Percentiles rank a stretch among this genome's conserved stretches.
These are phyloP conservation scores for Letharia columbiana DNA, from an alignment of 495 filamentous ascomycete species.

Conservation along the genomic window DNA sequence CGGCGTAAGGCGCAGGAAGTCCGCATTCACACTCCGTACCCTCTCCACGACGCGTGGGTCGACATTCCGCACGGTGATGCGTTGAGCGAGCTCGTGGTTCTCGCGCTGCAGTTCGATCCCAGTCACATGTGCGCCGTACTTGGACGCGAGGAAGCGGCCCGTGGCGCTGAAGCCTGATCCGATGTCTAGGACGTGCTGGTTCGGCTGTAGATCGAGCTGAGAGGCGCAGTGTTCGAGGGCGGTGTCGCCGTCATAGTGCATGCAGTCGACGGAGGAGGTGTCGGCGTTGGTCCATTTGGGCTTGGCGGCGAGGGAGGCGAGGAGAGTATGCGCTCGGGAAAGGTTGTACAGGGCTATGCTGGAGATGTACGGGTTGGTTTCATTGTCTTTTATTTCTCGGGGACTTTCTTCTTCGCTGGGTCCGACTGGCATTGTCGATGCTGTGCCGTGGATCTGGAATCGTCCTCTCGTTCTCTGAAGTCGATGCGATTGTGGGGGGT, in stretches of 20 bases:
- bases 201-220: neutral
- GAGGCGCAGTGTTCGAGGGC: slow-evolving; percentile 7
- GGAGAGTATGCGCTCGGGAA: neutral
- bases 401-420: too few relatives aligned
- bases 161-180: slow-evolving; percentile 11
- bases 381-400: neutral
- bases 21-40: slow-evolving; percentile 12
- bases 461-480: too few relatives aligned
- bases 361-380: neutral
- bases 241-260: slow-evolving; percentile 13
- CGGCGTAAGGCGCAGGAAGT: slow-evolving; percentile 4
- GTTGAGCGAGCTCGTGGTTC: slow-evolving; percentile 5
- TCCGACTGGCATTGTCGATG: too few relatives aligned
- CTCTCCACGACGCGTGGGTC: neutral
- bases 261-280: slow-evolving; percentile 13
- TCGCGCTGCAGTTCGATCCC: slow-evolving; percentile 7
- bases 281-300: slow-evolving; percentile 9
- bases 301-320: slow-evolving; percentile 1
- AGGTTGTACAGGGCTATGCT: slow-evolving; percentile 13
- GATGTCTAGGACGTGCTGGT: slow-evolving; percentile 8
- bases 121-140: slow-evolving; percentile 3
- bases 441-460: too few relatives aligned
- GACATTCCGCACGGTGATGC: neutral
- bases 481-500: too few relatives aligned
- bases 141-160: slow-evolving; percentile 10